Base-by-base conservation (phyloP, 176 grass and related monocot species). In the Echinochloa phyllopogon region DNA sequence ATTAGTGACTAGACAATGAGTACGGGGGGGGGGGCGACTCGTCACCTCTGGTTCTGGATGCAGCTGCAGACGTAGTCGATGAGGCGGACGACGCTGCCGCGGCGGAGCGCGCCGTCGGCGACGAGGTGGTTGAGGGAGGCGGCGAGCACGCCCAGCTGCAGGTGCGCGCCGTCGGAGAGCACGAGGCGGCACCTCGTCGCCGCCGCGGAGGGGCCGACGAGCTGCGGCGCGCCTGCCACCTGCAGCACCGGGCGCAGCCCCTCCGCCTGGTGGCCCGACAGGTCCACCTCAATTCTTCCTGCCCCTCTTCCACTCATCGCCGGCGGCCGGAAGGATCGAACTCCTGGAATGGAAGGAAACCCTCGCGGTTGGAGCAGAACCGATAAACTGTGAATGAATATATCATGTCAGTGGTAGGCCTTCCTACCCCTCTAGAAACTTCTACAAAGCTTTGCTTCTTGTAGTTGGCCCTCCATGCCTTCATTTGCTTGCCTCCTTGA, bases 171-270 rank as follows among this genome's bases (percentile, higher is more conserved):
- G 41, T 93, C 91, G 18, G 91, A 93, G 41, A 93, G 80, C 33
- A 73, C 10, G 36, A 57, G 4, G 52, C 10, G 0, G 51, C 42
- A 75, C 87, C 21, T 79, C 14, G 18, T 0, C 49, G 17, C 29
- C 82, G 18, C 85, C 80, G 55, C 83, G 55, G 76, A 85, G 84
- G 12, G 88, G 64, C 4, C 9, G 82, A 96, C 88, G 45, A 72
- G 58, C 55, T 84, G 88, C 77, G 94, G 18, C 10, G 39, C 78
- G 43, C 96, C 93, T 66, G 80, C 62, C 33, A 96, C 89, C 91
- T 99, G 93, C 69, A 99, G 87, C 86, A 92, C 86, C 29, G 96
- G 96, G 72, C 88, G 50, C 69, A 87, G 59, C 66, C 93, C 86
- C 17, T 82, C 78, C 1, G 55, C 53, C 85, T 85, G 41, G 3